Conservation (phyloP, 495 filamentous ascomycete genomes). For the Penicillium taxi region DNA sequence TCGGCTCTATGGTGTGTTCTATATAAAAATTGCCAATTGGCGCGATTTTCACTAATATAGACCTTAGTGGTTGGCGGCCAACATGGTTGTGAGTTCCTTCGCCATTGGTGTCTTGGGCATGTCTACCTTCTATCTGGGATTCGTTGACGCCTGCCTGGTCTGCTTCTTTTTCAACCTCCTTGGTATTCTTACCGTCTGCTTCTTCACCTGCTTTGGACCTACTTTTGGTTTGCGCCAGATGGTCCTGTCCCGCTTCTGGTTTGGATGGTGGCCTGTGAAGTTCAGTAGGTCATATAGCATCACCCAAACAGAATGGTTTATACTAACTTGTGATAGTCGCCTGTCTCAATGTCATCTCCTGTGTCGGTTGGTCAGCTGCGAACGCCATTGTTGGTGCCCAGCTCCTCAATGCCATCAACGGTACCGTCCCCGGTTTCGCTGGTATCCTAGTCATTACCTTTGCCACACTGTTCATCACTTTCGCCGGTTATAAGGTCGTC, state of each 20-base stretch:
- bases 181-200: slow-evolving; percentile 64
- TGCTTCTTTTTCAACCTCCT: slow-evolving; percentile 75
- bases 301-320: background rate
- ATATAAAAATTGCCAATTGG: slow-evolving; percentile 4
- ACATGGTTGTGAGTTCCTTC: slow-evolving; percentile 78
- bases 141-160: slow-evolving; percentile 67
- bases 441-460: slow-evolving; percentile 71
- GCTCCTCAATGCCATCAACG: slow-evolving; percentile 69
- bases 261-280: slow-evolving; percentile 66
- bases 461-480: slow-evolving; percentile 60
- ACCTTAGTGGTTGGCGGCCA: slow-evolving; percentile 69
- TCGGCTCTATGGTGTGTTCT: slow-evolving; percentile 64
- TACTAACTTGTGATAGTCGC: slow-evolving; percentile 44
- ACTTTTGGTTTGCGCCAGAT: slow-evolving; percentile 75
- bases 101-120: slow-evolving; percentile 69
- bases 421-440: slow-evolving; percentile 60
- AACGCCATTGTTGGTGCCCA: slow-evolving; percentile 81
- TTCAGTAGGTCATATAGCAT: slow-evolving; percentile 48
- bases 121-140: slow-evolving; percentile 60
- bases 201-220: slow-evolving; percentile 75
- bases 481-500: slow-evolving; percentile 76
- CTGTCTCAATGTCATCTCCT: slow-evolving; percentile 67
- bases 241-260: slow-evolving; percentile 77
- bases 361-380: slow-evolving; percentile 67
- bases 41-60: slow-evolving; percentile 20